Evolutionary conservation across 371 early-diverging fungal genomes (phyloP).

Genomic region (Sporodiniella umbellata): DNA sequence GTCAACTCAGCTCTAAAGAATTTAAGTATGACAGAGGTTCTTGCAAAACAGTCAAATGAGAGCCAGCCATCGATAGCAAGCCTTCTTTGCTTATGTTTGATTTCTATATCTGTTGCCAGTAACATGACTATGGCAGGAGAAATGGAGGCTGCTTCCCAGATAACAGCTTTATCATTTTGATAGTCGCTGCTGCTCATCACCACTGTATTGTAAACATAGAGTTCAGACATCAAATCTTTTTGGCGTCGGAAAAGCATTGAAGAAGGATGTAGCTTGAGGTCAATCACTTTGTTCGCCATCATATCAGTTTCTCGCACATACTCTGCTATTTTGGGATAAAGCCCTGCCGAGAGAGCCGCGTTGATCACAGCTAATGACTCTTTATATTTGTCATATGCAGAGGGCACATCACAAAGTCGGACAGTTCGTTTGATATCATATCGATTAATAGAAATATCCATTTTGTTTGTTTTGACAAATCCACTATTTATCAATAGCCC

Average conservation of each 20-base stretch:
- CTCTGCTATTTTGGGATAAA: slow-evolving; percentile 65
- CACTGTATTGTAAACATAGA: slow-evolving; percentile 56
- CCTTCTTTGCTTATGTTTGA: slow-evolving; percentile 57
- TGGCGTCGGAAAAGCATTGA: slow-evolving; percentile 45
- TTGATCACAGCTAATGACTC: slow-evolving; percentile 52
- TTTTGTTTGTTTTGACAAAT: slow-evolving; percentile 49
- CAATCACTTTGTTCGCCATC: slow-evolving; percentile 20
- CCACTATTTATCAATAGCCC: slow-evolving; percentile 71
- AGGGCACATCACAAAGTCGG: slow-evolving; percentile 46
- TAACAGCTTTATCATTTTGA: slow-evolving; percentile 34
- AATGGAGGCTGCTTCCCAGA: slow-evolving; percentile 56
- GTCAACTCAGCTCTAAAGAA: slow-evolving; percentile 53
- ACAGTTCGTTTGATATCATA: slow-evolving; percentile 19
- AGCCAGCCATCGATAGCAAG: slow-evolving; percentile 64
- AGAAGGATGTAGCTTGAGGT: slow-evolving; percentile 58
- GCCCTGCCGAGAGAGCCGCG: slow-evolving; percentile 64
- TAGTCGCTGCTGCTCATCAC: slow-evolving; percentile 39
- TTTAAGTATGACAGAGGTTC: slow-evolving; percentile 59
- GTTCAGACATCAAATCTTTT: slow-evolving; percentile 24
- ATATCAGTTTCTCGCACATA: slow-evolving; percentile 10
- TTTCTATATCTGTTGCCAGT: slow-evolving; percentile 51
- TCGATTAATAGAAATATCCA: slow-evolving; percentile 13
- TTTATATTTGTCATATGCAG: slow-evolving; percentile 40
- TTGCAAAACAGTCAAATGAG: slow-evolving; percentile 57
- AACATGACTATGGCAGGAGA: slow-evolving; percentile 51